phyloP scores from a whole-genome alignment of 2,329 filamentous ascomycete species.

The Fusarium subglutinans region DNA sequence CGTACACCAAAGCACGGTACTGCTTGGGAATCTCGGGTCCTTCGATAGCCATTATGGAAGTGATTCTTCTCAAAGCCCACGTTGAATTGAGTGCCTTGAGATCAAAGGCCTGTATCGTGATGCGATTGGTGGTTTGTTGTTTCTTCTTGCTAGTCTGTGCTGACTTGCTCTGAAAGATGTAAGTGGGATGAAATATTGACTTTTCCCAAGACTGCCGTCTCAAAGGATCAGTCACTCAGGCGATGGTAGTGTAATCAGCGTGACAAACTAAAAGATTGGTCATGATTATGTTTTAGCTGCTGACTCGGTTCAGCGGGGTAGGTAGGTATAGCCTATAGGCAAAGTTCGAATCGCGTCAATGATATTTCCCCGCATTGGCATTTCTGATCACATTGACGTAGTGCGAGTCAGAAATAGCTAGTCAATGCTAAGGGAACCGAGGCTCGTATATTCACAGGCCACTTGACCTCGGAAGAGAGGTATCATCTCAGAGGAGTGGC shows the following conservation, averaged over 20 bases:
- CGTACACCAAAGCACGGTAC: neutral
- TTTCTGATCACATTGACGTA: neutral
- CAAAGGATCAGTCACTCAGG: neutral
- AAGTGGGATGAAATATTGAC: accelerated
- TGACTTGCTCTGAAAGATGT: neutral
- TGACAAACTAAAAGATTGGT: too few species aligned
- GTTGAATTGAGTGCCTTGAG: neutral
- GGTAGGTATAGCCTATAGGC: neutral
- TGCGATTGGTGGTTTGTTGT: neutral
- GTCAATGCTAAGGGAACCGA: neutral
- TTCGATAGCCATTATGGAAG: neutral
- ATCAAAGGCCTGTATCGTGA: neutral
- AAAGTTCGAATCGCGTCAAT: neutral
- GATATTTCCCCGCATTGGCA: neutral
- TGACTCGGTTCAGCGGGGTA: neutral
- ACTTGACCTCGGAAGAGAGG: neutral
- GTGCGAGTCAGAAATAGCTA: neutral
- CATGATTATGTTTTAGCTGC: neutral
- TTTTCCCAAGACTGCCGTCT: neutral
- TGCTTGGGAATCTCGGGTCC: neutral
- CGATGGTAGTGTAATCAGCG: too few species aligned
- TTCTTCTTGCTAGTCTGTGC: neutral
- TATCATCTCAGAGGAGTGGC: neutral
- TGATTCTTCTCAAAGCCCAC: accelerated
- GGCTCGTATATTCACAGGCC: accelerated